A percentile compares a stretch with the other conserved stretches of the same genome.
These are phyloP conservation scores for Fusarium musae DNA, from an alignment of 2,329 filamentous ascomycete genomes.

Conservation along the genomic window DNA sequence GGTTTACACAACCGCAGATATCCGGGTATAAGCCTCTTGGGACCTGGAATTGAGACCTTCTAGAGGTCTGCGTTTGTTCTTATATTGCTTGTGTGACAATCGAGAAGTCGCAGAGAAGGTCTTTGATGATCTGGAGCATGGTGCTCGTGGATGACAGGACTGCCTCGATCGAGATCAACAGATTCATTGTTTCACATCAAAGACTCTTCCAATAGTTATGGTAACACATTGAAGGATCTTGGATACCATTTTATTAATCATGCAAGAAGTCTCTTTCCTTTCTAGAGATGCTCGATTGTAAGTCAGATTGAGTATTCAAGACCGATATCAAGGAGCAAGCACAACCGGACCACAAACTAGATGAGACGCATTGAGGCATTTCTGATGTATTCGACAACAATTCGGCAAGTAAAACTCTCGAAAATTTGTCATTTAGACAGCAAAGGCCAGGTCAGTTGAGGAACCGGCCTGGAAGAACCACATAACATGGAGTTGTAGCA, in stretches of 20 bases:
- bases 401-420: too few relatives aligned
- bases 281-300: neutral
- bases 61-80: neutral
- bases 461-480: neutral
- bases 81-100: neutral
- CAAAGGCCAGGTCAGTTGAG: neutral
- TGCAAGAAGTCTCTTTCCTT: neutral
- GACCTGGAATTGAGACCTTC: neutral
- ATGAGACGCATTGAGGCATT: neutral
- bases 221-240: too few relatives aligned
- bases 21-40: neutral
- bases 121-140: neutral
- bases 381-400: accelerated
- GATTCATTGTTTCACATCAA: neutral
- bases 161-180: neutral
- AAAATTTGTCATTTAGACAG: neutral
- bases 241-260: accelerated
- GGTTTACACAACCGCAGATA: neutral
- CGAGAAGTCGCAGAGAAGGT: neutral
- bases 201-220: too few relatives aligned
- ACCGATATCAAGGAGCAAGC: neutral
- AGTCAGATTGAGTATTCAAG: neutral
- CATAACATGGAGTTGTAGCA: neutral
- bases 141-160: neutral
- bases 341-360: neutral